Evolutionary conservation across 257 asterid genomes (phyloP), one percentile per base, ranked within the genome.

Genomic region (Ligustrum vulgare): DNA sequence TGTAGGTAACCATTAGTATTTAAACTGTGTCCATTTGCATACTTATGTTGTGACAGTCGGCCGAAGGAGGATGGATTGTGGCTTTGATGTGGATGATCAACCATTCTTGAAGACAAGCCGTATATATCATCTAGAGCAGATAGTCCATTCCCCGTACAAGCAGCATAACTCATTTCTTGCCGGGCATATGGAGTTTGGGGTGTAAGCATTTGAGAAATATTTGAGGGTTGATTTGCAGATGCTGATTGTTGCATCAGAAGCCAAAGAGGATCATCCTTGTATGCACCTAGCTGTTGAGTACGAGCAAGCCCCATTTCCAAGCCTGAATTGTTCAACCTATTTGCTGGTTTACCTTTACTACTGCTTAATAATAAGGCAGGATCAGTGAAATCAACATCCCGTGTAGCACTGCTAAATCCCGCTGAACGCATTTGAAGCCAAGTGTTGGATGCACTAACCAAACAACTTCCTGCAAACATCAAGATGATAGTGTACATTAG

Each of bases 221-320:
- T 87, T 11, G 88, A 73, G 74, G 81, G 85, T 67, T 82, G 92
- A 51, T 83, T 84, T 69, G 85, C 62, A 63, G 84, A 60, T 47
- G 88, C 78, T 28, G 84, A 79, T 71, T 85, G 97, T 31, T 87
- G 90, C 94, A 93, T 80, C 84, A 82, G 76, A 82, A 77, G 88
- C 96, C 96, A 91, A 54, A 86, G 87, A 3, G 89, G 81, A 74
- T 91, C 92, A 0, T 87, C 91, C n/a, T 86, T 91, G 23, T 75
- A 85, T 2, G 83, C 62, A 70, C 80, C 83, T 75, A 75, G 69
- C 63, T 82, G 84, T 47, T 82, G 83, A 43, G 82, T 35, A 67
- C 73, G 71, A 20, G 72, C 47, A 15, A 81, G 80, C 78, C 90
- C 83, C 64, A 75, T 72, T 65, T 70, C 91, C 36, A 85, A 83